Percentiles rank a stretch among this genome's conserved stretches.
phyloP scores from a whole-genome alignment of 2,329 filamentous ascomycete species.

The Zarea fungicola region DNA sequence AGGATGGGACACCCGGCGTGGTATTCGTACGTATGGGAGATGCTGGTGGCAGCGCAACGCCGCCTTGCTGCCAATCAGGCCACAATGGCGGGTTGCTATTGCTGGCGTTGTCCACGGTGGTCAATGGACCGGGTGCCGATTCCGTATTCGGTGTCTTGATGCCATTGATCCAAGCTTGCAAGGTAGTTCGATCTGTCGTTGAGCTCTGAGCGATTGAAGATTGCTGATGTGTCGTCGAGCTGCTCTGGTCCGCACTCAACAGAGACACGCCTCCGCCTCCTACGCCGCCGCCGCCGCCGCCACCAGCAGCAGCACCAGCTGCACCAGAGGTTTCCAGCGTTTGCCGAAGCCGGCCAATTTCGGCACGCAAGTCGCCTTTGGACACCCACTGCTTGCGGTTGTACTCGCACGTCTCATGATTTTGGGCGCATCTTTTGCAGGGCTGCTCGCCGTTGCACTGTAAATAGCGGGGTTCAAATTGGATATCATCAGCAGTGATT shows the following conservation, averaged over 20 bases:
- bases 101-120: too few relatives aligned
- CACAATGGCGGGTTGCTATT: not conserved
- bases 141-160: not conserved
- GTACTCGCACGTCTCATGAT: conserved; percentile 12
- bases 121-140: too few relatives aligned
- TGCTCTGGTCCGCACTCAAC: not conserved
- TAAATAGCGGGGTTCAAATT: not conserved
- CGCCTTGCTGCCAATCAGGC: not conserved
- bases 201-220: too few relatives aligned
- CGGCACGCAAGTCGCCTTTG: conserved; percentile 18
- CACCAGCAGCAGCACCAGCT: too few relatives aligned
- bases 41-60: not conserved
- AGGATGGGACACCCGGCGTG: not conserved
- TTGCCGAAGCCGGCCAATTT: conserved; percentile 19
- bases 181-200: not conserved
- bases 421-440: conserved; percentile 7
- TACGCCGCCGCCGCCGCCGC: too few relatives aligned
- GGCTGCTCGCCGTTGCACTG: conserved; percentile 14
- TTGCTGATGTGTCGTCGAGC: not conserved
- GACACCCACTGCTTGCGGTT: conserved; percentile 7
- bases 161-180: not conserved
- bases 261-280: too few relatives aligned
- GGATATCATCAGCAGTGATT: not conserved
- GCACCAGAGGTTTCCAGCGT: too few relatives aligned
- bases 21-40: not conserved